phyloP scores from a whole-genome alignment of 2,329 filamentous ascomycete species.

The Sphaerulina musiva region DNA sequence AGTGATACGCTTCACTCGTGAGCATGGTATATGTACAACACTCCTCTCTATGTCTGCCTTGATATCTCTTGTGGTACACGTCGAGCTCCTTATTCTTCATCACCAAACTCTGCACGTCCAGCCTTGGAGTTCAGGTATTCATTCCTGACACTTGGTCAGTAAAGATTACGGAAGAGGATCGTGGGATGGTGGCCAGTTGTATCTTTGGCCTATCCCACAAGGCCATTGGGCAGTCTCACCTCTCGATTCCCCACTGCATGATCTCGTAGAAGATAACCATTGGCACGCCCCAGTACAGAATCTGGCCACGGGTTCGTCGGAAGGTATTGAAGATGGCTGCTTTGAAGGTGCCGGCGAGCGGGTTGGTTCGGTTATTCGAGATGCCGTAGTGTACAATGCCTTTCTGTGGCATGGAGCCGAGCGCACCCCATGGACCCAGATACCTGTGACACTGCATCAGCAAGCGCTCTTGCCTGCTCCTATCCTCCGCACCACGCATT shows the following conservation, averaged over 20 bases:
- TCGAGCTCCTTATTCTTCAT: conserved; percentile 34
- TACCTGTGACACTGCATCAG: conserved; percentile 47
- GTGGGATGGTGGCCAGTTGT: neutral
- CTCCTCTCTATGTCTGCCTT: conserved; percentile 1
- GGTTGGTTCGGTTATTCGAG: conserved; percentile 81
- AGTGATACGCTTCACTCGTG: neutral
- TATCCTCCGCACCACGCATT: neutral
- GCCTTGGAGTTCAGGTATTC: conserved; percentile 75
- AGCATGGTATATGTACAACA: conserved; percentile 7
- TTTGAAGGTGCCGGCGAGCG: conserved; percentile 68
- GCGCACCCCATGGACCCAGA: conserved; percentile 66
- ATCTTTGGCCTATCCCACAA: neutral
- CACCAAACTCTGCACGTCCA: conserved; percentile 52
- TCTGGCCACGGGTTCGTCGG: conserved; percentile 76
- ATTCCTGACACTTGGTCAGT: conserved; percentile 50
- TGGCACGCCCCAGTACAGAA: conserved; percentile 81
- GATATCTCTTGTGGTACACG: neutral
- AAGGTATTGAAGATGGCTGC: conserved; percentile 93
- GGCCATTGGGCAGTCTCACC: conserved; percentile 51
- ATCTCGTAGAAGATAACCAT: conserved; percentile 70
- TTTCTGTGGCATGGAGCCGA: conserved; percentile 55
- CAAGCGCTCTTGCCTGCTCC: neutral
- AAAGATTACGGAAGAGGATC: neutral
- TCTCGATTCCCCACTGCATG: conserved; percentile 86
- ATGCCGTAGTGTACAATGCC: conserved; percentile 65